phyloP scores from a whole-genome alignment of 2,329 filamentous ascomycete genomes.

The Fonsecaea erecta region DNA sequence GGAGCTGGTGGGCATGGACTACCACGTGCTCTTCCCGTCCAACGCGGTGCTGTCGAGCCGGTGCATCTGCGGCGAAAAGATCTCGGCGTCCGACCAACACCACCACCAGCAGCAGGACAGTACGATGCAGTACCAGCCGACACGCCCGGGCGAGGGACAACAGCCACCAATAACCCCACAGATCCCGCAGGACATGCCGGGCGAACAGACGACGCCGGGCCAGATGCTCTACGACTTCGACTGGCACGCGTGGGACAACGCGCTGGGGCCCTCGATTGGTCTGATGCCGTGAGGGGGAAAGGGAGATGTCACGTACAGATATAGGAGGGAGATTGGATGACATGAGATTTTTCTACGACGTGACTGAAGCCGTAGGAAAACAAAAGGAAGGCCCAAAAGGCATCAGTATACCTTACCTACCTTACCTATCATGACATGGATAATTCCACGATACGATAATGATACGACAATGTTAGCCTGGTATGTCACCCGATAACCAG shows the following conservation, averaged over 20 bases:
- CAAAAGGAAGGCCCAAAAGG: too few relatives aligned
- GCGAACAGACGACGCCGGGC: slow-evolving; percentile 6
- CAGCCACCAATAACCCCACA: slow-evolving; percentile 7
- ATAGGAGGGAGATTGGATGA: too few relatives aligned
- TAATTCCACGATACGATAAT: too few relatives aligned
- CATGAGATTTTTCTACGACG: too few relatives aligned
- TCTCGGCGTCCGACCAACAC: not conserved
- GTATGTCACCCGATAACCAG: too few relatives aligned
- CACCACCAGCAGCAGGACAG: not conserved
- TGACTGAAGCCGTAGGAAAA: too few relatives aligned
- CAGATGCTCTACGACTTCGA: slow-evolving; percentile 28
- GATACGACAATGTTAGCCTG: too few relatives aligned
- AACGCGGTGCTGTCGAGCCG: slow-evolving; percentile 18
- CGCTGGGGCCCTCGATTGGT: slow-evolving; percentile 20
- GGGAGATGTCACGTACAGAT: too few relatives aligned
- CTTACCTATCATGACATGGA: too few relatives aligned
- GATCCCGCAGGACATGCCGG: not conserved
- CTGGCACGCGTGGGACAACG: slow-evolving; percentile 31
- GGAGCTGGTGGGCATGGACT: slow-evolving; percentile 31
- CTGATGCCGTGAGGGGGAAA: slow-evolving; percentile 14
- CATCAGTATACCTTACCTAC: too few relatives aligned
- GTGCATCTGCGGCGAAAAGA: slow-evolving; percentile 33
- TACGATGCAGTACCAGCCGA: too few relatives aligned
- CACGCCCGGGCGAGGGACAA: not conserved
- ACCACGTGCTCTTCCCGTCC: slow-evolving; percentile 32